A percentile compares a stretch with the other conserved stretches of the same genome.
Conservation (phyloP, 805 yeast genomes). For the Ogataea haglerorum region DNA sequence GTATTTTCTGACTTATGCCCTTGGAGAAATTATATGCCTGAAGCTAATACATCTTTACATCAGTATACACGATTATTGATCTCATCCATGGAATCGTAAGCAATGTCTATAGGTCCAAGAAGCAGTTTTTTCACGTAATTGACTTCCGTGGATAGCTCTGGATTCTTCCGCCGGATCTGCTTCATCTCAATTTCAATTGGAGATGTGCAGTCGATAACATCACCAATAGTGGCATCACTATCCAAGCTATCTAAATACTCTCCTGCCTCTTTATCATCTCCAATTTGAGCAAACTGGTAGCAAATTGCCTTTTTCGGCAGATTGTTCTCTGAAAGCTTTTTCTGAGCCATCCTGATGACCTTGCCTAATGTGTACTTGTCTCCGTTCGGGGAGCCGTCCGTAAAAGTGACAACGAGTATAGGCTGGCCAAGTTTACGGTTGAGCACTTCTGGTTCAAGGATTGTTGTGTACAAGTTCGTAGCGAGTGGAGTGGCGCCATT, state of each 20-base stretch:
- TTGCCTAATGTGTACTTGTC: constrained; percentile 13
- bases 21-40: not conserved
- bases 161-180: constrained; percentile 20
- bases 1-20: not conserved
- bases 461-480: constrained; percentile 16
- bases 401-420: constrained; percentile 20
- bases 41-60: constrained; percentile 2
- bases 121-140: constrained; percentile 25
- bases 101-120: constrained; percentile 24
- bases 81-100: constrained; percentile 28
- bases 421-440: constrained; percentile 17
- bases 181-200: constrained; percentile 24
- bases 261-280: constrained; percentile 20
- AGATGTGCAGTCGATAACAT: constrained; percentile 27
- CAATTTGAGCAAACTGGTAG: constrained; percentile 28
- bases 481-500: constrained; percentile 25
- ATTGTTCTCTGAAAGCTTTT: constrained; percentile 7
- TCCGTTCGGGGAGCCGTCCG: constrained; percentile 26
- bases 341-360: constrained; percentile 16
- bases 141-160: constrained; percentile 24
- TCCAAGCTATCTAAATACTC: constrained; percentile 24
- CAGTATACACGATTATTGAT: constrained; percentile 16
- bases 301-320: constrained; percentile 18
- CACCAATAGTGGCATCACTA: constrained; percentile 18
- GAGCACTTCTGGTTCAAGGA: constrained; percentile 21